phyloP scores from a whole-genome alignment of 208 protist genomes.

The Trypanosomatidae sp. region DNA sequence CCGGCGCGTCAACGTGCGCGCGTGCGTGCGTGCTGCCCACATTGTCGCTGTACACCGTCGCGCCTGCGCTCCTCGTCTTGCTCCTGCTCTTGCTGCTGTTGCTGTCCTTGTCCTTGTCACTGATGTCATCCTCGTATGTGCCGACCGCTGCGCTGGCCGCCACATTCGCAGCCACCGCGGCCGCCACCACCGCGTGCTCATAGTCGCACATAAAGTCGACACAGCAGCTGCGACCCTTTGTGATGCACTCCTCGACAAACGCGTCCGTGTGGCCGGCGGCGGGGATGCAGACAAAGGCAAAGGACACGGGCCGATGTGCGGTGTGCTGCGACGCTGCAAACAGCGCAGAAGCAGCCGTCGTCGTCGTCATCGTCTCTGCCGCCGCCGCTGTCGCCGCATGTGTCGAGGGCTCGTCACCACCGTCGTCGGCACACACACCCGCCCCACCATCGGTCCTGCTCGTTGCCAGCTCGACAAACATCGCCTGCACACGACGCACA shows the following conservation, averaged over 20 bases:
- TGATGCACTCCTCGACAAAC: conserved; percentile 67
- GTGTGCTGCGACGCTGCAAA: conserved; percentile 2
- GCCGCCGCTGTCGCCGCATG: conserved; percentile 2
- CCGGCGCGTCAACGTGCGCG: too few relatives aligned
- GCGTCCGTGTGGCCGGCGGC: conserved; percentile 49
- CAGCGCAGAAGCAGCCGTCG: background rate
- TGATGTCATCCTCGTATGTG: background rate
- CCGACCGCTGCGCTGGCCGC: background rate
- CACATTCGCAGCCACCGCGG: too few relatives aligned
- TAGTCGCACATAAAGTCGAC: conserved; percentile 72
- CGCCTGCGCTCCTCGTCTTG: too few relatives aligned
- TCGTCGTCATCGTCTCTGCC: too few relatives aligned
- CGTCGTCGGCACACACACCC: background rate
- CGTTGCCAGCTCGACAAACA: background rate
- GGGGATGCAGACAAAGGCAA: conserved; percentile 47
- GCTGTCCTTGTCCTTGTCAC: too few relatives aligned
- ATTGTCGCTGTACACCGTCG: too few relatives aligned
- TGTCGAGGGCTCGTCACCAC: background rate
- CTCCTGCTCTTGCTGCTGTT: too few relatives aligned
- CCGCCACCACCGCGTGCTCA: conserved; percentile 8
- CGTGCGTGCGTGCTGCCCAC: too few relatives aligned
- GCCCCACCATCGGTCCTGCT: background rate
- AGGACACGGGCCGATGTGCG: conserved; percentile 13
- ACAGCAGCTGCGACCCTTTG: conserved; percentile 34
- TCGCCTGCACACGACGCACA: too few relatives aligned